phyloP scores from a whole-genome alignment of 352 stramenopile species.

The Albugo laibachii region DNA sequence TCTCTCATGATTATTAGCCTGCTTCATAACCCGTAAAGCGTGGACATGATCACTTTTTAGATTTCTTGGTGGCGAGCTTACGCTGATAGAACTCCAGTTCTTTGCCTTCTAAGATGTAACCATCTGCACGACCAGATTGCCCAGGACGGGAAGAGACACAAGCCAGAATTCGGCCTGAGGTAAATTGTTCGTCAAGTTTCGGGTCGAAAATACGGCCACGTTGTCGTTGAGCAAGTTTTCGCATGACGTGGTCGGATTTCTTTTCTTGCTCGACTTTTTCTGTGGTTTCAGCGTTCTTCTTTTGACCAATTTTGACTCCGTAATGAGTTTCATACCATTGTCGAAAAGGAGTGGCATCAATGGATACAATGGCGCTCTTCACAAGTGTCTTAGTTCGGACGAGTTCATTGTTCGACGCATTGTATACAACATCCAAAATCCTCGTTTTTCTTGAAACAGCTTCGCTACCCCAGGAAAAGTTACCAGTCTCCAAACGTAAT shows the following conservation, averaged over 20 bases:
- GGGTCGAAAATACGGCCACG: conserved; percentile 83
- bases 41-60: conserved; percentile 77
- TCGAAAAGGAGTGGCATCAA: conserved; percentile 98
- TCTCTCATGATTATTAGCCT: too few species aligned
- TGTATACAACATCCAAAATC: conserved; percentile 99
- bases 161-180: conserved; percentile 89
- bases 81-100: conserved; percentile 99
- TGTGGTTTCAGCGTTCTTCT: conserved; percentile 51
- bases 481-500: conserved; percentile 94
- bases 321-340: conserved; percentile 99
- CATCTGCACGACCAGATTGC: conserved; percentile 95
- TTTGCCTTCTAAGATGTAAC: conserved; percentile 98
- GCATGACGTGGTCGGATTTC: conserved; percentile 84
- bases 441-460: conserved; percentile 95
- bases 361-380: conserved; percentile 95
- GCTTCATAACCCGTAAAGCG: too few species aligned
- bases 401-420: conserved; percentile 99
- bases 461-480: conserved; percentile 99
- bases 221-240: conserved; percentile 89
- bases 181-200: conserved; percentile 94
- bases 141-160: conserved; percentile 95
- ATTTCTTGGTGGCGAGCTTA: conserved; percentile 98
- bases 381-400: conserved; percentile 99
- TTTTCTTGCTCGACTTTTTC: conserved; percentile 78
- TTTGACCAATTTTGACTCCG: conserved; percentile 81